Base-by-base conservation (phyloP, 768 basidiomycete genomes). In the Agrocybe pediades region DNA sequence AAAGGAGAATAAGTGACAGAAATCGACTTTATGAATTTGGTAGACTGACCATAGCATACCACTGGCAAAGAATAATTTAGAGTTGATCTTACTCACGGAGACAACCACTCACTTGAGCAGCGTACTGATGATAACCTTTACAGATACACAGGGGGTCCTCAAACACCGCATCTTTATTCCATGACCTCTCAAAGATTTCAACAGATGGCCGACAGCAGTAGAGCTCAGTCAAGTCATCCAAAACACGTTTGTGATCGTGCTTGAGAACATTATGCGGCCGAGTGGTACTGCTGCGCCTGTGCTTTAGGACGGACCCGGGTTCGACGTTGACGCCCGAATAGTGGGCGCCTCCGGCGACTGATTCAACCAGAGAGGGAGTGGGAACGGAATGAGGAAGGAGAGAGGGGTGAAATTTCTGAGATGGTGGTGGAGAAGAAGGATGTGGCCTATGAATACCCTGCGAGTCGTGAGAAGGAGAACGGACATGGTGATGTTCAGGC, bases 261-360 rank as follows among this genome's bases (percentile, higher is more conserved):
- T 73, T 75, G 23, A 79, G 61, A 15, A 72, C 69, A 2, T 70
- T 68, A 52, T 76, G 74, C 3, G 60, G 61, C 15, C 72, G 65
- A 6, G 59, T 61, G 8, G 61, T 59, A 25, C 70, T 73, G 49
- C 71, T 76, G 49, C 73, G 66, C 49, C 79, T 63, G 41, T 69
- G 76, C 46, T 71, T 74, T 21, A 73, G 40, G 2, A 56, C 52
- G 4, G 63, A 41, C 21, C 73, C 69, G 9, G 66, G 57, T 55
- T 79, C 75, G 6, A 81, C 67, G 48, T 69, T 71, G 19, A 70
- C 72, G 5, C 85, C 84, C 4, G 82, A 79, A 60, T 86, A 88
- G 59, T 87, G 85, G 0, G 85, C 83, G 15, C 76, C 85, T 39
- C 83, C 78, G 1, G 82, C 82, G 3, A 84, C 80, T 0, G 83